Conservation (phyloP, 108 stramenopile genomes). For the Discostella stelligeroides region DNA sequence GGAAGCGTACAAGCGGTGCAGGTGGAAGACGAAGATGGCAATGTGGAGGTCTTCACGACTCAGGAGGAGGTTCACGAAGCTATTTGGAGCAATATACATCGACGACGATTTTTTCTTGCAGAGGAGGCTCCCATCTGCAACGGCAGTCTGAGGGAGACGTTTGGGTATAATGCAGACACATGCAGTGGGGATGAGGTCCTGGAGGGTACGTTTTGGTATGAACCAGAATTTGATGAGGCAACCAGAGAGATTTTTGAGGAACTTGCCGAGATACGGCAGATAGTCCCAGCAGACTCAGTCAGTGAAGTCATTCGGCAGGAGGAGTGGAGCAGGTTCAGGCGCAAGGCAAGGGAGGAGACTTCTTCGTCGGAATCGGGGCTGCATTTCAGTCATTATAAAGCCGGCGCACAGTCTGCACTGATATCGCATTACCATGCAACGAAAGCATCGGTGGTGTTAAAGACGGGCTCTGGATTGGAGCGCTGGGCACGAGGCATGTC, state of each 20-base stretch:
- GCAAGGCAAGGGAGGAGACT: not conserved
- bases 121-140: too few species aligned
- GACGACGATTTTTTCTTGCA: constrained; percentile 5
- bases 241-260: constrained; percentile 4
- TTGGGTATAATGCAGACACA: constrained; percentile 6
- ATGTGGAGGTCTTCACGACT: too few species aligned
- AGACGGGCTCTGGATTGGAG: not conserved
- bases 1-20: too few species aligned
- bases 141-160: not conserved
- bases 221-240: not conserved
- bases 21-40: too few species aligned
- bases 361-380: too few species aligned
- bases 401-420: not conserved
- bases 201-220: not conserved
- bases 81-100: constrained; percentile 4
- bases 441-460: not conserved
- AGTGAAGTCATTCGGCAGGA: not conserved
- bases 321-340: not conserved
- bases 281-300: not conserved
- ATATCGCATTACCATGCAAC: not conserved
- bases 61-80: not conserved
- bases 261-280: not conserved
- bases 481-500: not conserved
- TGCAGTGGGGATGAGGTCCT: not conserved
- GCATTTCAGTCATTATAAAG: too few species aligned